A percentile compares a stretch with the other conserved stretches of the same genome.
These are phyloP conservation scores for Saksenaea oblongispora DNA, from an alignment of 371 early-diverging fungal genomes.

Conservation along the genomic window DNA sequence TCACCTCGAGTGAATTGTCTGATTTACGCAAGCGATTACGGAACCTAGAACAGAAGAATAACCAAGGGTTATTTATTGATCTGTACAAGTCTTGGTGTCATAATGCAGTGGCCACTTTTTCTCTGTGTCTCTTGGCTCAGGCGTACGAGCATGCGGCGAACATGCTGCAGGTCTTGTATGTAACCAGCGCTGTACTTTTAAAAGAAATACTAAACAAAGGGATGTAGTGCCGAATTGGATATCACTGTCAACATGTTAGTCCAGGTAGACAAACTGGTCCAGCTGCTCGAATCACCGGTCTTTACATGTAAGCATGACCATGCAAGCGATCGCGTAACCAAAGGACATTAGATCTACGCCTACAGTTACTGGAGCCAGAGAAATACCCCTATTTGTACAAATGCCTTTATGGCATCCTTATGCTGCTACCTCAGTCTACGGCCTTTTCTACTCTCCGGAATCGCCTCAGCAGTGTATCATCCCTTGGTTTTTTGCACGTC, in stretches of 20 bases:
- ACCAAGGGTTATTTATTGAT: slow-evolving; percentile 72
- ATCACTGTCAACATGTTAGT: slow-evolving; percentile 87
- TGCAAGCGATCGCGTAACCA: not conserved
- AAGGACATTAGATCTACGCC: slow-evolving; percentile 58
- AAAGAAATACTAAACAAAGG: not conserved
- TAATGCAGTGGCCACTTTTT: slow-evolving; percentile 85
- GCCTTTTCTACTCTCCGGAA: slow-evolving; percentile 92
- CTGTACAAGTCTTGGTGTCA: slow-evolving; percentile 92
- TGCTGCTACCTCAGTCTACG: slow-evolving; percentile 90
- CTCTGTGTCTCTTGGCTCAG: slow-evolving; percentile 87
- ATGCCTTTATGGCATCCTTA: slow-evolving; percentile 88
- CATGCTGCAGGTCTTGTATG: slow-evolving; percentile 76
- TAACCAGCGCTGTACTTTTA: not conserved
- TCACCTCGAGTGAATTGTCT: slow-evolving; percentile 84
- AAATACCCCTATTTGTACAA: slow-evolving; percentile 82
- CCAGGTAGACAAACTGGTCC: slow-evolving; percentile 93
- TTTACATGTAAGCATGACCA: slow-evolving; percentile 69
- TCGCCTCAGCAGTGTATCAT: slow-evolving; percentile 75
- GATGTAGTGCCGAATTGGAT: slow-evolving; percentile 76
- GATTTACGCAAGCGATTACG: slow-evolving; percentile 76
- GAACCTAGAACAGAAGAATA: slow-evolving; percentile 67
- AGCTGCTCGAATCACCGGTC: slow-evolving; percentile 90
- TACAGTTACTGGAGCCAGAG: slow-evolving; percentile 89
- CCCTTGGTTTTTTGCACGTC: slow-evolving; percentile 60
- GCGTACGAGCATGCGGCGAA: slow-evolving; percentile 85